These are phyloP conservation scores for Fusarium buharicum DNA, from an alignment of 2,329 filamentous ascomycete species.

Conservation along the genomic window DNA sequence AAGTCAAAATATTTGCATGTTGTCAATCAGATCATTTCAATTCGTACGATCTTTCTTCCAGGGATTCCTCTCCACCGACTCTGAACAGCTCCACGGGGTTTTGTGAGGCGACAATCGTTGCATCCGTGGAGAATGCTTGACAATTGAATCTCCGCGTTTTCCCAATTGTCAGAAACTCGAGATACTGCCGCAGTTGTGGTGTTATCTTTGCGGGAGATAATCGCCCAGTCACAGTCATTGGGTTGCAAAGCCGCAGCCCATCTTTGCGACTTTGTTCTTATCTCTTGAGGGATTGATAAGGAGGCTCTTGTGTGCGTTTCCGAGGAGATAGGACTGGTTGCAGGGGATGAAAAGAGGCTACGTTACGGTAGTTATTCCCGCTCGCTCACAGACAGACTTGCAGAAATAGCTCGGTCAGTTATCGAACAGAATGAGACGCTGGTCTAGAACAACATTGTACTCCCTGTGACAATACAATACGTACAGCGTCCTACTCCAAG, in stretches of 20 bases:
- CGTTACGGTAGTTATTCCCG: conserved; percentile 21
- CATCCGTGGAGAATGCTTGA: conserved; percentile 17
- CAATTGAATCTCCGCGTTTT: conserved; percentile 10
- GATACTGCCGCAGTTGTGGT: background rate
- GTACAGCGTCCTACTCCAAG: background rate
- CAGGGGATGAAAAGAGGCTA: conserved; percentile 11
- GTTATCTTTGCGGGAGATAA: conserved; percentile 29
- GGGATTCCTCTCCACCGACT: conserved; percentile 8
- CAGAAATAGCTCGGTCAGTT: conserved; percentile 21
- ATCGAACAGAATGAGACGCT: background rate
- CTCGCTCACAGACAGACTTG: background rate
- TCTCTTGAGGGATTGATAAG: conserved; percentile 30
- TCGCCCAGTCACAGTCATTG: conserved; percentile 18
- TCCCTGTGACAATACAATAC: background rate
- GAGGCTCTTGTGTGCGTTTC: conserved; percentile 6
- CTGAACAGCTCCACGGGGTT: background rate
- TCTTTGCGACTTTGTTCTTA: conserved; percentile 24
- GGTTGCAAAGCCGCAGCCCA: conserved; percentile 14
- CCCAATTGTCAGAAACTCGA: too few species aligned
- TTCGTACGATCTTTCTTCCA: conserved; percentile 10
- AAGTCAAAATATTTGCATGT: background rate
- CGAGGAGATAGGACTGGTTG: conserved; percentile 32
- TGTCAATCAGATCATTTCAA: conserved; percentile 24
- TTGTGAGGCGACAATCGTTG: background rate
- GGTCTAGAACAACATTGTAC: background rate